Conservation (phyloP, 768 basidiomycete species). For the Amanita thiersii region DNA sequence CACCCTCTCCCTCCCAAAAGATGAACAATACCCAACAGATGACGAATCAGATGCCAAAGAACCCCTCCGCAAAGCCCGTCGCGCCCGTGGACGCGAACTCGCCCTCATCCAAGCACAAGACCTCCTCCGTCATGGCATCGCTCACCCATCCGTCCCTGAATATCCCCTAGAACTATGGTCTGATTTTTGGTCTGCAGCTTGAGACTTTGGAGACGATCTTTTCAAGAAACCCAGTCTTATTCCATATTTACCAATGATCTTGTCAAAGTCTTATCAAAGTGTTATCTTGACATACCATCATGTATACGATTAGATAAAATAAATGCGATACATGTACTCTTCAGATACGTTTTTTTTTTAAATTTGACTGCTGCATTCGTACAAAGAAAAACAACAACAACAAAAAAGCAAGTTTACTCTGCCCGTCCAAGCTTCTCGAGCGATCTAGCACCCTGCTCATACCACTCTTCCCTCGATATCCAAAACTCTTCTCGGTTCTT, state of each 20-base stretch:
- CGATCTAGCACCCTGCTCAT: constrained; percentile 76
- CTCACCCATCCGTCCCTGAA: neutral
- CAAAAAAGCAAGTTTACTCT: too few species aligned
- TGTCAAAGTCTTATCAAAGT: too few species aligned
- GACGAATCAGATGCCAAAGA: constrained; percentile 66
- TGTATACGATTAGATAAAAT: too few species aligned
- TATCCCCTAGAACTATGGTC: constrained; percentile 2
- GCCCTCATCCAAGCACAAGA: constrained; percentile 74
- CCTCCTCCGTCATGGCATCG: constrained; percentile 42
- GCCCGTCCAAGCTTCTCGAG: constrained; percentile 82
- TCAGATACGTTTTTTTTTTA: too few species aligned
- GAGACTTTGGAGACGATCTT: too few species aligned
- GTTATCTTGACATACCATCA: too few species aligned
- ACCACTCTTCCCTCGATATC: constrained; percentile 93
- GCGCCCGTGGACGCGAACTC: constrained; percentile 85
- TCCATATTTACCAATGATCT: too few species aligned
- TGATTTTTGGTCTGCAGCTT: constrained; percentile 8
- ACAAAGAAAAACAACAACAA: too few species aligned
- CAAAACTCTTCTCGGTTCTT: constrained; percentile 91
- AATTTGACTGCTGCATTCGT: too few species aligned
- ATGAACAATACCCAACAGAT: constrained; percentile 57
- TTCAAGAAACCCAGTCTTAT: too few species aligned
- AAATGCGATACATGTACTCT: too few species aligned
- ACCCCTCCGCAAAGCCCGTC: constrained; percentile 53
- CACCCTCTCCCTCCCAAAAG: constrained; percentile 48